Conservation (phyloP, 2,329 filamentous ascomycete species). For the Trichophyton rubrum region DNA sequence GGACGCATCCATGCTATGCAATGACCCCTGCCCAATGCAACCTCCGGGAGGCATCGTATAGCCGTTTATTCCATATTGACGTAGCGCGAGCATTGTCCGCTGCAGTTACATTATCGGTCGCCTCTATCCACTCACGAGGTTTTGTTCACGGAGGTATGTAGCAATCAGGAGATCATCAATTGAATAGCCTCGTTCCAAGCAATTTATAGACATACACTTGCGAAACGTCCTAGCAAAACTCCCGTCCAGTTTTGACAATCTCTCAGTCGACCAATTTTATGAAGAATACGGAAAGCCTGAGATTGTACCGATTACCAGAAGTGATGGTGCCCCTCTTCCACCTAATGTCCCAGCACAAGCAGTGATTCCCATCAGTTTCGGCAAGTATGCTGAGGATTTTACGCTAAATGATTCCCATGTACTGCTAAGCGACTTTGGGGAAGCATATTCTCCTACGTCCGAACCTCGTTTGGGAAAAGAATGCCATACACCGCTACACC, state of each 20-base stretch:
- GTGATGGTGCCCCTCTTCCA: slow-evolving; percentile 15
- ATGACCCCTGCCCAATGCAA: slow-evolving; percentile 15
- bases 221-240: slow-evolving; percentile 14
- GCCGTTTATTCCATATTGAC: slow-evolving; percentile 11
- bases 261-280: slow-evolving; percentile 18
- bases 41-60: slow-evolving; percentile 16
- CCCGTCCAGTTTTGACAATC: slow-evolving; percentile 11
- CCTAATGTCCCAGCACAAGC: slow-evolving; percentile 15
- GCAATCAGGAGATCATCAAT: background rate
- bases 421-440: slow-evolving; percentile 23
- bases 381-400: slow-evolving; percentile 17
- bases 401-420: slow-evolving; percentile 17
- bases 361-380: slow-evolving; percentile 14
- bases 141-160: slow-evolving; percentile 18
- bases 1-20: slow-evolving; percentile 15
- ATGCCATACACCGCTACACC: slow-evolving; percentile 15
- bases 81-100: slow-evolving; percentile 13
- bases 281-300: slow-evolving; percentile 18
- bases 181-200: background rate
- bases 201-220: slow-evolving; percentile 16
- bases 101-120: slow-evolving; percentile 14
- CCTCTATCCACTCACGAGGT: slow-evolving; percentile 16
- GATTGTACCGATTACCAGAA: slow-evolving; percentile 11
- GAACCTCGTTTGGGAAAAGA: slow-evolving; percentile 16
- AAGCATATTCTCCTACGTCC: slow-evolving; percentile 19